Base-by-base conservation (phyloP, 177 flowering plant species). In the Telopea speciosissima region DNA sequence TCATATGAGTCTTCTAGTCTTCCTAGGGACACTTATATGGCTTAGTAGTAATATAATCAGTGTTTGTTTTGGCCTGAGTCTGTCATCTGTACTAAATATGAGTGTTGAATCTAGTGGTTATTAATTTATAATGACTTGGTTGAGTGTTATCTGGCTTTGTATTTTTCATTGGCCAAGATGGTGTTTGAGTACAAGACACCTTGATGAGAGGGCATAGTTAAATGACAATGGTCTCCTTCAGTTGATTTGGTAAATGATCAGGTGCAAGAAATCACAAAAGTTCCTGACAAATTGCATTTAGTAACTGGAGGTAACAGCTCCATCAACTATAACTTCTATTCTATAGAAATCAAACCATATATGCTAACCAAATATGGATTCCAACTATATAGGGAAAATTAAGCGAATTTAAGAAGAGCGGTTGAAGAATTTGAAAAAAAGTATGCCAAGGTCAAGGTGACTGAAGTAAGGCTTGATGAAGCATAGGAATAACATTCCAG, bases 231-330 rank as follows among this genome's bases (percentile, higher is more conserved):
- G 25, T 54, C 17, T 21, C 23, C 25, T 52, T 33, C 17, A 52
- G 23, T 25, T 71, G 33, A 52, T 26, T 40, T 19, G 21, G 11
- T 31, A 26, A 72, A 67, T 21, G 13, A 54, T n/a, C n/a, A n/a
- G 58, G 87, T 77, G n/a, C 89, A 87, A 81, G 97, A 92, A 80
- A 84, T 84, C 63, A 68, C 85, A 54, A 88, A 90, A 79, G 86
- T 86, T n/a, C 91, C 91, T 52, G 65, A 82, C 74, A 63, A 78
- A 70, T 77, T 83, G 80, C 61, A 89, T 87, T 73, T 79, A 85
- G 59, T 79, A 85, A 70, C 68, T 92, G 31, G 84, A 86, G 93
- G 97, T 92, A 83, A 73, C 14, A 69, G 31, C n/a, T 63, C 9
- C 42, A 16, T 16, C 28, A 23, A 13, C 65, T 26, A 0, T 40